phyloP scores from a whole-genome alignment of 495 filamentous ascomycete species.

The Recurvomyces mirabilis region DNA sequence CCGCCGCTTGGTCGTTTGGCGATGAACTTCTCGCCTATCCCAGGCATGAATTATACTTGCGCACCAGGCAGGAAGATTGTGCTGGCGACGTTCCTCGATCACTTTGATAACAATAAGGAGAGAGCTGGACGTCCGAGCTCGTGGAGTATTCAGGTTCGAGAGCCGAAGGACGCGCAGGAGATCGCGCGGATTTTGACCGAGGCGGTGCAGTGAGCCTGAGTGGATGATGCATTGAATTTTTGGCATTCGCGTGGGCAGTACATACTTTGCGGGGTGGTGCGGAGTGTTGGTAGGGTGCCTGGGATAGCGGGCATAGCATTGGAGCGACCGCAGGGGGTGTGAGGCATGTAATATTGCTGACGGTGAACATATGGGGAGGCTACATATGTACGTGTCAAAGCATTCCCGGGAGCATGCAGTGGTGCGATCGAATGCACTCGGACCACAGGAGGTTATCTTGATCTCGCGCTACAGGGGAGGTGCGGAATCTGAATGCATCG shows the following conservation, averaged over 20 bases:
- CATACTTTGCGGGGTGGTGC: not conserved
- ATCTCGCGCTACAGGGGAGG: no score
- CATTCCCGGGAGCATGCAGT: no score
- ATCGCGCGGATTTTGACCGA: constrained; percentile 13
- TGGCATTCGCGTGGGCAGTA: not conserved
- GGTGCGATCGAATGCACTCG: no score
- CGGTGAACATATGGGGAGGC: no score
- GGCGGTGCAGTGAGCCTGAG: not conserved
- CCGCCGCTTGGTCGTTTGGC: constrained; percentile 16
- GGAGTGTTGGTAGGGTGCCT: not conserved
- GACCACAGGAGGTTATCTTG: no score
- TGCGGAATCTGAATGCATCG: no score
- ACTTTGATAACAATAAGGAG: constrained; percentile 4
- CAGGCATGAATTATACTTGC: constrained; percentile 6
- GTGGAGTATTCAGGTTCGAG: constrained; percentile 12
- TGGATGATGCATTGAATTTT: not conserved
- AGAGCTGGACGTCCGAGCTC: constrained; percentile 1
- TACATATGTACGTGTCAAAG: no score
- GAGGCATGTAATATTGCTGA: no score
- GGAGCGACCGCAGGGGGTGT: no score
- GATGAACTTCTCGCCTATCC: constrained; percentile 19
- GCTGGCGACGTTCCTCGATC: constrained; percentile 12
- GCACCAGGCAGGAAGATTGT: constrained; percentile 6
- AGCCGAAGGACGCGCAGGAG: constrained; percentile 11
- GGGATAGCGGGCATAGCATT: no score